Evolutionary conservation across 306 rosid genomes (phyloP), one percentile per base, ranked within the genome.

Genomic region (Cucurbita ficifolia): DNA sequence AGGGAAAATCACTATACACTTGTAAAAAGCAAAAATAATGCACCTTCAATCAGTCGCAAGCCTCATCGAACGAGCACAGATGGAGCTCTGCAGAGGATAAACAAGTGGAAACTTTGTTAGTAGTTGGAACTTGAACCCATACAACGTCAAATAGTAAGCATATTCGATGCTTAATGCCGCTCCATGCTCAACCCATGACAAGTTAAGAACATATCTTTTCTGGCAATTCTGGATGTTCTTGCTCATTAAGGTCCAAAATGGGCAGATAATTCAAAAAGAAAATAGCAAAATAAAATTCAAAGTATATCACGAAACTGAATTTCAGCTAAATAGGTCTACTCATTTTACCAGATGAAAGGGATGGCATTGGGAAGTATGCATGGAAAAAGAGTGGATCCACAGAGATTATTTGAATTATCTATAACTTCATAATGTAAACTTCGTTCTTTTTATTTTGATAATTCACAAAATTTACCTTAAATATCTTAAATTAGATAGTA

Each of bases 1-100:
- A 68, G 58, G 76, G 64, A 74, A 80, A 87, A 90, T 82, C 89
- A 85, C 83, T 84, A 77, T 88, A 83, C 83, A 83, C 55, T 50
- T 75, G 60, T 48, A 48, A 61, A 75, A 52, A 24, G 46, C 49
- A 61, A 71, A 71, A 78, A 71, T 70, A 73, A 74, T 42, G 72
- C 72, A 11, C 76, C 81, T 72, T 80, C 82, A 78, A 45, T 69
- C 73, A 79, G 76, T 39, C 76, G 29, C 58, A 40, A 33, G 49
- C 17, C 61, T 49, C 49, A 5, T 22, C 35, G 48, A 19, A 33
- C 17, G 11, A 71, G 33, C 10, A 35, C 46, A 71, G 29, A 35
- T 71, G 38, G 33, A 38, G 8, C 49, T 36, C 75, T 33, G 61
- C 75, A 52, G 10, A 50, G 38, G 2, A 48, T 52, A 53, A 36